Evolutionary conservation across 352 stramenopile species (phyloP).

Genomic region (Pythium volutum): DNA sequence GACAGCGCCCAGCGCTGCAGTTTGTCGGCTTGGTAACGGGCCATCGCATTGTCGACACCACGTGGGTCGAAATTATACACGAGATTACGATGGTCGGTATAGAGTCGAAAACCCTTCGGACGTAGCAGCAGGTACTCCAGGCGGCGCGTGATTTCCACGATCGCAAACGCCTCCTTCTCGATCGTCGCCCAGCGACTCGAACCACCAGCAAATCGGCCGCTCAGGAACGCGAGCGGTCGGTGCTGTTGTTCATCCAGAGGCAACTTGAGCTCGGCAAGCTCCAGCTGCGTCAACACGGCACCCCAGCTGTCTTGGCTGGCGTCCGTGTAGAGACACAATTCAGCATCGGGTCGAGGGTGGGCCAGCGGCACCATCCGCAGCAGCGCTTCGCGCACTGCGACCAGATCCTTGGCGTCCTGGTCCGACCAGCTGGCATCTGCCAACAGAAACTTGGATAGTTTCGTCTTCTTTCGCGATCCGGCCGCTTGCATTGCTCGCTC

Average conservation of each 20-base stretch:
- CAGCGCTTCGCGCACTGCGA: too few species aligned
- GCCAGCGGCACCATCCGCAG: constrained; percentile 22
- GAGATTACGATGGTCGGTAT: constrained; percentile 28
- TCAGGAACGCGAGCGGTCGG: constrained; percentile 23
- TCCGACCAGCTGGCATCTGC: too few species aligned
- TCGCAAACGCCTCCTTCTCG: constrained; percentile 26
- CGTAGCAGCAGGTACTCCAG: constrained; percentile 25
- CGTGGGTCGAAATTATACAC: constrained; percentile 22
- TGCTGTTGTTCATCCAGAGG: constrained; percentile 20
- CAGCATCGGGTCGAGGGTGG: constrained; percentile 3
- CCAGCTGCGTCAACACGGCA: constrained; percentile 20
- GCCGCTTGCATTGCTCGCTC: constrained; percentile 12
- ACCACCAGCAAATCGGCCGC: constrained; percentile 13
- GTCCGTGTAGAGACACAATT: constrained; percentile 28
- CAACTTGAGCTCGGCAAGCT: constrained; percentile 1
- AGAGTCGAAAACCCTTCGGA: constrained; percentile 16
- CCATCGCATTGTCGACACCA: not conserved
- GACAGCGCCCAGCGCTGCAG: too few species aligned
- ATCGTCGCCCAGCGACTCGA: constrained; percentile 14
- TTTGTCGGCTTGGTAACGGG: constrained; percentile 28
- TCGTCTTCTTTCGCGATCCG: constrained; percentile 24
- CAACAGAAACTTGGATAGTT: constrained; percentile 5
- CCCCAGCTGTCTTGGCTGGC: constrained; percentile 24
- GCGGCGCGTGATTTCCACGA: constrained; percentile 11
- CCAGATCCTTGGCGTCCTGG: too few species aligned